A percentile compares a stretch with the other conserved stretches of the same genome.
These are phyloP conservation scores for Arthromyces matolae DNA, from an alignment of 768 basidiomycete species.

Conservation along the genomic window DNA sequence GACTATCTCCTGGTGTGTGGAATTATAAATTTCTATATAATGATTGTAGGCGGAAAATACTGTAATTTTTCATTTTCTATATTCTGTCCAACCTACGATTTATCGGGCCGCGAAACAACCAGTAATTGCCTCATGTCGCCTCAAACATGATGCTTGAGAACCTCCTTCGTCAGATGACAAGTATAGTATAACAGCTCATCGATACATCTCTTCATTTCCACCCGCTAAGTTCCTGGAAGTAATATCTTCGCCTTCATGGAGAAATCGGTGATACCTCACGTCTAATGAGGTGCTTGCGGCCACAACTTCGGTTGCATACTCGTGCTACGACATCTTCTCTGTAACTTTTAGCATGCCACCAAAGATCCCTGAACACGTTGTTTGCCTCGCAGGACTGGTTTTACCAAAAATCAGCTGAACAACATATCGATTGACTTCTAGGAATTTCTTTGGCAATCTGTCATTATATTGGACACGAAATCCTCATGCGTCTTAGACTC, in stretches of 20 bases:
- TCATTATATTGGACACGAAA: background rate
- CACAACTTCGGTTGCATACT: background rate
- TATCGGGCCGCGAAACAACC: conserved; percentile 1
- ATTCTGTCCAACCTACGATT: too few relatives aligned
- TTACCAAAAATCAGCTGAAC: conserved; percentile 4
- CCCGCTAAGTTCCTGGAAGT: background rate
- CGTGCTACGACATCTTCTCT: background rate
- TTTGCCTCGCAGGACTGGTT: background rate
- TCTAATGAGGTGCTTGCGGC: background rate
- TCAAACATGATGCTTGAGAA: conserved; percentile 7
- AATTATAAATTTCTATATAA: conserved; percentile 10
- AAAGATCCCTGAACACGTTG: background rate
- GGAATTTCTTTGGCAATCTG: conserved; percentile 3
- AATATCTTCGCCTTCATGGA: conserved; percentile 1
- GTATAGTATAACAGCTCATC: conserved; percentile 10
- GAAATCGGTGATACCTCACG: conserved; percentile 1
- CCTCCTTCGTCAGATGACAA: conserved; percentile 10
- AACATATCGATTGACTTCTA: conserved; percentile 9
- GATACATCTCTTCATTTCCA: conserved; percentile 7
- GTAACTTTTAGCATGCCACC: conserved; percentile 10
- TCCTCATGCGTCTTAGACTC: conserved; percentile 12
- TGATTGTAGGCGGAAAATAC: conserved; percentile 1
- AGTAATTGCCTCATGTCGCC: conserved; percentile 10
- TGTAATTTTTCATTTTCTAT: conserved; percentile 2
- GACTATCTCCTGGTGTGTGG: background rate